Conservation (phyloP, 192 early-diverging fungal species). For the Umbelopsis sp. region DNA sequence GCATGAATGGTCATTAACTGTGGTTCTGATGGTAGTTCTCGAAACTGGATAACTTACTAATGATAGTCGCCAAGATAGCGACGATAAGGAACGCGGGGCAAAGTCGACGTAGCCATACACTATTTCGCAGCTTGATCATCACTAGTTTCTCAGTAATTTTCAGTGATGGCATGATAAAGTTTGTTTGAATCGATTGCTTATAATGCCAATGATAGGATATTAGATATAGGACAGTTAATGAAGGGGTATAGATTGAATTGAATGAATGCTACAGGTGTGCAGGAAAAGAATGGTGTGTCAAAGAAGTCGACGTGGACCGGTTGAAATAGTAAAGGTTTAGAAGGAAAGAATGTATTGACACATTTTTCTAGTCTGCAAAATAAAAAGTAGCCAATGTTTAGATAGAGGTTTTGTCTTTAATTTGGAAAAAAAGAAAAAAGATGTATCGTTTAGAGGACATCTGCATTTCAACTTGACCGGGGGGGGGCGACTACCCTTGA, state of each 20-base stretch:
- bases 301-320: no score
- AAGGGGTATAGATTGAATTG: no score
- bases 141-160: background rate
- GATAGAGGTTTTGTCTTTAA: background rate
- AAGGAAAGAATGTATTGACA: background rate
- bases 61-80: background rate
- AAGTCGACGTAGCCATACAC: background rate
- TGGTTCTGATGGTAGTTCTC: no score
- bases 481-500: background rate
- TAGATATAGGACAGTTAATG: no score
- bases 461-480: conserved; percentile 15
- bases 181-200: background rate
- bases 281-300: no score
- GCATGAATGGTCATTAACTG: no score
- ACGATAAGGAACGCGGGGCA: background rate
- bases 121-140: background rate
- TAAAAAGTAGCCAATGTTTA: background rate
- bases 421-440: background rate
- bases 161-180: background rate
- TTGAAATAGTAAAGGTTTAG: background rate
- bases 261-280: no score
- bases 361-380: background rate
- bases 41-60: background rate
- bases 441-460: background rate
- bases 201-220: no score